Percentiles rank a stretch among this genome's conserved stretches.
phyloP scores from a whole-genome alignment of 768 basidiomycete species.

The Mycena sanguinolenta region DNA sequence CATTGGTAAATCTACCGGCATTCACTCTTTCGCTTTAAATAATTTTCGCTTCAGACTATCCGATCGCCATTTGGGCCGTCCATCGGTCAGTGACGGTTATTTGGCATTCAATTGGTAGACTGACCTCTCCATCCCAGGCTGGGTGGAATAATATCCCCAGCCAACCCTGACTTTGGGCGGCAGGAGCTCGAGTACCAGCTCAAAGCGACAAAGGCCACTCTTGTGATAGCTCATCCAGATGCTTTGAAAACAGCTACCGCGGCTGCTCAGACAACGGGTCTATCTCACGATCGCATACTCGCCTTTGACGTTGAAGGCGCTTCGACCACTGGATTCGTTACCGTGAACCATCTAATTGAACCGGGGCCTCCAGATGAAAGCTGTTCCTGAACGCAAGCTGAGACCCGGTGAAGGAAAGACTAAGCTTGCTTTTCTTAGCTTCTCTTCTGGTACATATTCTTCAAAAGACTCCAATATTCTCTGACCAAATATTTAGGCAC shows the following conservation, averaged over 20 bases:
- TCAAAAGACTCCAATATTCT: neutral
- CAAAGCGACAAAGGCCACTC: constrained; percentile 58
- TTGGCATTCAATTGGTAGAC: constrained; percentile 3
- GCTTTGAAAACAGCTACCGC: constrained; percentile 55
- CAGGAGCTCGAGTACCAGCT: constrained; percentile 72
- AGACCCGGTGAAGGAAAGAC: constrained; percentile 72
- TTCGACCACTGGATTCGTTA: constrained; percentile 41
- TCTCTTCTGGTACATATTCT: constrained; percentile 65
- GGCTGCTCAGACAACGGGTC: constrained; percentile 53
- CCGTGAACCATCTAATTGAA: constrained; percentile 62
- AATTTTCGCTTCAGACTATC: constrained; percentile 57
- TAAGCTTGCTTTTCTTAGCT: constrained; percentile 78
- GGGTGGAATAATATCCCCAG: constrained; percentile 50
- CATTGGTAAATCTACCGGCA: constrained; percentile 57
- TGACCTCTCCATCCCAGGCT: constrained; percentile 42
- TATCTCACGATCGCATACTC: constrained; percentile 59
- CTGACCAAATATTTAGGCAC: constrained; percentile 55
- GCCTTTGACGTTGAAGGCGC: constrained; percentile 52
- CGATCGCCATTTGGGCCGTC: constrained; percentile 67
- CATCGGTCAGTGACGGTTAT: constrained; percentile 51
- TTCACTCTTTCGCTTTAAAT: neutral
- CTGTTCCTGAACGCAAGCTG: constrained; percentile 63
- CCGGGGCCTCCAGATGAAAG: constrained; percentile 57
- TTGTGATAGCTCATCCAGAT: constrained; percentile 64
- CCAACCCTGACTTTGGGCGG: constrained; percentile 69